Base-by-base conservation (phyloP, 139 green algal genomes). In the Eudorina sp. region DNA sequence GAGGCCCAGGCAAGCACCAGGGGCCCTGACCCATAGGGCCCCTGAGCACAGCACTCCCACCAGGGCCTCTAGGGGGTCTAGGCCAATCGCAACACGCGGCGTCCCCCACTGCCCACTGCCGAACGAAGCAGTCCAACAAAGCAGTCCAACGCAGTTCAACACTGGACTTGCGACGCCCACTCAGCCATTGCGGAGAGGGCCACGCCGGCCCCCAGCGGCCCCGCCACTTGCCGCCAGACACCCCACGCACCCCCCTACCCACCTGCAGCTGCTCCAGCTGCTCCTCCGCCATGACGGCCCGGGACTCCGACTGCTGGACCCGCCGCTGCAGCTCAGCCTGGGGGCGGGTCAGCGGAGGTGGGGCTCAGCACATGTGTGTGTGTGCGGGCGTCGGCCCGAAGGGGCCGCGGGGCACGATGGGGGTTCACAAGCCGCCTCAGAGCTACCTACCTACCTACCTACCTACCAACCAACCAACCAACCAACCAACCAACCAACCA, bases 221-320 rank as follows among this genome's bases (percentile, higher is more conserved):
- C 27, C 18, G 16, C 58, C 14, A 68, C 58, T 21, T 9, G 14
- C 58, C 58, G 8, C 29, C 62, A 41, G n/a, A 8, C 27, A 23
- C 73, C 45, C 40, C 25, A 29, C 19, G 34, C 31, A 41, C n/a
- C 55, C 23, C 34, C n/a, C 27, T 25, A 19, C 53, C 84, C 80
- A 90, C 80, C 90, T 96, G 90, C 66, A 94, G 88, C 66, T 86
- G 83, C 55, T 87, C 84, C 79, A 96, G 91, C 88, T 96, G 94
- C 91, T 96, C 94, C 88, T 96, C 94, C 18, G 93, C 93, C 90
- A 95, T 93, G 5, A 93, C 48, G 7, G 84, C 85, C 0, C 90
- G 64, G 0, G 92, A 66, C 90, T 95, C 91, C 31, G 86, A 80
- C 23, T 46, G 51, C 62, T 90, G 84, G 36, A 87, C 51, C 66